Evolutionary conservation across 495 filamentous ascomycete genomes (phyloP), one percentile per base, ranked within the genome.

Genomic region (Pyronema domesticum): DNA sequence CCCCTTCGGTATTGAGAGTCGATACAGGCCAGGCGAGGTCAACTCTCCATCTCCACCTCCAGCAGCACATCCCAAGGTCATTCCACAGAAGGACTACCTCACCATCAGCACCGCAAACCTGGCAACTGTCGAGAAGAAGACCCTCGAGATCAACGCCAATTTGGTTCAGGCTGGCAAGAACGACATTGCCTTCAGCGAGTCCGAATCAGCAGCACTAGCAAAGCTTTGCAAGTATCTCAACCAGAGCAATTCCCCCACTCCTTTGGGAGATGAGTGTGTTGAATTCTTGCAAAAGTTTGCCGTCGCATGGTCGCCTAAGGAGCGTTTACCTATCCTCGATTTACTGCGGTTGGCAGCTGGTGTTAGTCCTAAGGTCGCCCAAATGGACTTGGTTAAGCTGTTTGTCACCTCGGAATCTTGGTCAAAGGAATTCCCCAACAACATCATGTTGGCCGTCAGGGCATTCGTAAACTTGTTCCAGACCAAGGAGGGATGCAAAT

Each of bases 81-180:
- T 95, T 13, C 89, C 89, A 0, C 85, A 95, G 60, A 86, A 78
- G 55, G 72, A 76, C n/a, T 95, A 89, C 64, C 77, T 95, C n/a
- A 73, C 76, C 17, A 89, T 81, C 53, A 72, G 71, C 15, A 67
- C 72, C 23, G 80, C 79, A 18, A 79, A 79, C 46, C 66, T 78
- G 46, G 70, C 75, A 65, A 74, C 78, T 34, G 80, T 91, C 30
- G 67, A 77, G 15, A 87, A 82, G 62, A 91, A 91, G 67, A 69
- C 89, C 37, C 67, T 74, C 48, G 80, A 84, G 59, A 65, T 89
- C 51, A 93, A 89, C 58, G 70, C 76, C 19, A 71, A 77, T 51
- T 72, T 89, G 6, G 68, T 84, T 6, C 68, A 77, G 1, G 74
- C 77, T 17, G 85, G 82, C 17, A 75, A 78, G 51, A 91, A 89